phyloP scores from a whole-genome alignment of 768 basidiomycete genomes.

The Boletellus sp. region DNA sequence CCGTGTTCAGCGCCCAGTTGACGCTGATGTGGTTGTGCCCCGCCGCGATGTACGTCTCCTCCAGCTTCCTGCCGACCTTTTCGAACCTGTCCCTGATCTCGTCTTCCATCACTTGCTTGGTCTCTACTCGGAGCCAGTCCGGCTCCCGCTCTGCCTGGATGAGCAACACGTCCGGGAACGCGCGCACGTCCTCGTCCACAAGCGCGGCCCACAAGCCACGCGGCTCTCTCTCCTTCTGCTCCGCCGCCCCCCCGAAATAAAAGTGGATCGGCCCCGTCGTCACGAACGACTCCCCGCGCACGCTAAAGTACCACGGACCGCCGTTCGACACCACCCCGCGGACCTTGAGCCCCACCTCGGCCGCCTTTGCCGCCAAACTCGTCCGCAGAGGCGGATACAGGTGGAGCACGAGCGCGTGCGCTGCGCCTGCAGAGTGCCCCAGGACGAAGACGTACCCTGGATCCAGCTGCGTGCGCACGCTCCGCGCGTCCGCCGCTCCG shows the following conservation, averaged over 20 bases:
- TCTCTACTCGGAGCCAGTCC: slow-evolving; percentile 36
- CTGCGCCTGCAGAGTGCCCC: slow-evolving; percentile 63
- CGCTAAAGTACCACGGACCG: slow-evolving; percentile 41
- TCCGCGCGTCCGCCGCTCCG: slow-evolving; percentile 1
- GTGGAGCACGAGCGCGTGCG: slow-evolving; percentile 45
- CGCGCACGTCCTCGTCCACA: slow-evolving; percentile 31
- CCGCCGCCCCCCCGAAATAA: slow-evolving; percentile 40
- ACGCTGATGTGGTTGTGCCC: slow-evolving; percentile 66
- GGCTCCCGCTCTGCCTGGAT: slow-evolving; percentile 56
- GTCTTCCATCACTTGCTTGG: slow-evolving; percentile 36
- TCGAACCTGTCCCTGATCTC: slow-evolving; percentile 37
- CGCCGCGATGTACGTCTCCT: slow-evolving; percentile 35
- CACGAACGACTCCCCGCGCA: slow-evolving; percentile 24
- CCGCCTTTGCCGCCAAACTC: slow-evolving; percentile 32
- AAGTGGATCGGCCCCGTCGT: slow-evolving; percentile 21
- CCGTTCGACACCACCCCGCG: slow-evolving; percentile 46
- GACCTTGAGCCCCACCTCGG: slow-evolving; percentile 27
- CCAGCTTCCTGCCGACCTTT: slow-evolving; percentile 14
- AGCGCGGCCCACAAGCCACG: slow-evolving; percentile 38
- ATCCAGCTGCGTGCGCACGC: slow-evolving; percentile 32
- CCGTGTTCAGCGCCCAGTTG: slow-evolving; percentile 46
- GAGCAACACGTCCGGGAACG: slow-evolving; percentile 46
- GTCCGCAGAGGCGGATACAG: slow-evolving; percentile 30
- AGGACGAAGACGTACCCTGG: slow-evolving; percentile 43
- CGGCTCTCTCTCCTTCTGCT: slow-evolving; percentile 40